Evolutionary conservation across 495 filamentous ascomycete species (phyloP).

Genomic region (Xylaria flabelliformis): DNA sequence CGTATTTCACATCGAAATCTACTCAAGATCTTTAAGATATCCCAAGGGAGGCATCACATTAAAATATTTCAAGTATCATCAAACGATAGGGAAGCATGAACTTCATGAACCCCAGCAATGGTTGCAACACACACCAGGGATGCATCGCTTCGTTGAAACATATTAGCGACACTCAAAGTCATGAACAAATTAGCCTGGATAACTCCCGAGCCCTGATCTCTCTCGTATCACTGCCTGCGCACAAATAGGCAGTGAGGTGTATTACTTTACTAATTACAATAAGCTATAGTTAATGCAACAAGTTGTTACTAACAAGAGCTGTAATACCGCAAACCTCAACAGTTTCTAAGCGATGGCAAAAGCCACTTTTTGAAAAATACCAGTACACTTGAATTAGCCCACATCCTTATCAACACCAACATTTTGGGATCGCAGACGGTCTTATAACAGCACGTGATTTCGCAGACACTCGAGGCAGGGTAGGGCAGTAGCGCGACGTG

Average conservation of each 20-base stretch:
- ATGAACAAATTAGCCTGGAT: background rate
- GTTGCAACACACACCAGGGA: background rate
- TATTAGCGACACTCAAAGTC: background rate
- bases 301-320: background rate
- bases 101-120: background rate
- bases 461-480: too few relatives aligned
- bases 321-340: background rate
- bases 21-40: too few relatives aligned
- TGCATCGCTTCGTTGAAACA: background rate
- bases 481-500: too few relatives aligned
- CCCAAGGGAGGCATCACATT: background rate
- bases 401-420: too few relatives aligned
- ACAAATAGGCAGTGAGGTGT: background rate
- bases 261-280: background rate
- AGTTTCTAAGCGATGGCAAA: background rate
- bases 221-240: background rate
- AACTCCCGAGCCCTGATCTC: background rate
- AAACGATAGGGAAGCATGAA: background rate
- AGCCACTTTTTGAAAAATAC: background rate
- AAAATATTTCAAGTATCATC: background rate
- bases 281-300: background rate
- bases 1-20: too few relatives aligned
- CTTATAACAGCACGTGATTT: too few relatives aligned
- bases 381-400: too few relatives aligned
- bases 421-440: too few relatives aligned